These are phyloP conservation scores for Salmacisia buchloeana DNA, from an alignment of 1,284 basidiomycete species.

Conservation along the genomic window DNA sequence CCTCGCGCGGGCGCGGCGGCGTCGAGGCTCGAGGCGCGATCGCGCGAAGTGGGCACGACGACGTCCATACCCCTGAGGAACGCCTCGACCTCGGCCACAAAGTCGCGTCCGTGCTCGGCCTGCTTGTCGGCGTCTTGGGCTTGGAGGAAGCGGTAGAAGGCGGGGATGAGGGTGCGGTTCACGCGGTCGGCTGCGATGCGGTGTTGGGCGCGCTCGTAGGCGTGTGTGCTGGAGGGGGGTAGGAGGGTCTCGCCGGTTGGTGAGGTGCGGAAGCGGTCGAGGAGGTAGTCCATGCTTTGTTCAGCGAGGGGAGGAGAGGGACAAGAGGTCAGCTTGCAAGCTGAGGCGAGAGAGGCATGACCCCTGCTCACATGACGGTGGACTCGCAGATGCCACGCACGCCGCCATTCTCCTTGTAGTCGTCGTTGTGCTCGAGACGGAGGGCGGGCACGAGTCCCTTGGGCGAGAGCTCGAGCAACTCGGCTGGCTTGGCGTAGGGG, in stretches of 20 bases:
- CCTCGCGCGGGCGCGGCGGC: constrained; percentile 53
- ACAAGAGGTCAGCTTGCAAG: neutral
- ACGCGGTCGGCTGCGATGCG: constrained; percentile 67
- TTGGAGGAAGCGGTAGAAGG: constrained; percentile 73
- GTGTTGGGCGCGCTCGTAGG: constrained; percentile 64
- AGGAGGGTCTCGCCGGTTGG: constrained; percentile 54
- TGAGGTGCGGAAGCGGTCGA: constrained; percentile 58
- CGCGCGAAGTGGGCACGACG: neutral
- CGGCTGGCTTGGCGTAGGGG: constrained; percentile 71
- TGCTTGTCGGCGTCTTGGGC: constrained; percentile 64
- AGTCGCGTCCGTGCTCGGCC: constrained; percentile 60
- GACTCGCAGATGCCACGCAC: constrained; percentile 32
- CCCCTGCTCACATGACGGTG: constrained; percentile 28
- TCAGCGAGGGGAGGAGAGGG: constrained; percentile 62
- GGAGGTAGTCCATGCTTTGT: constrained; percentile 68
- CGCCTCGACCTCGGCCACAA: constrained; percentile 57
- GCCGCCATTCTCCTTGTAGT: constrained; percentile 7
- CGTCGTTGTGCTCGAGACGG: constrained; percentile 54
- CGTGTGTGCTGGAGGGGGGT: constrained; percentile 58
- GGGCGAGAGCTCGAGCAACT: constrained; percentile 70
- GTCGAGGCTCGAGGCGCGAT: neutral
- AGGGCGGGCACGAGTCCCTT: constrained; percentile 72
- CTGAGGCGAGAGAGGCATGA: neutral
- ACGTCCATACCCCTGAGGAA: constrained; percentile 60
- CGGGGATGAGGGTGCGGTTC: constrained; percentile 63